These are phyloP conservation scores for Begonia fuchsioides DNA, from an alignment of 306 rosid genomes.

Conservation along the genomic window DNA sequence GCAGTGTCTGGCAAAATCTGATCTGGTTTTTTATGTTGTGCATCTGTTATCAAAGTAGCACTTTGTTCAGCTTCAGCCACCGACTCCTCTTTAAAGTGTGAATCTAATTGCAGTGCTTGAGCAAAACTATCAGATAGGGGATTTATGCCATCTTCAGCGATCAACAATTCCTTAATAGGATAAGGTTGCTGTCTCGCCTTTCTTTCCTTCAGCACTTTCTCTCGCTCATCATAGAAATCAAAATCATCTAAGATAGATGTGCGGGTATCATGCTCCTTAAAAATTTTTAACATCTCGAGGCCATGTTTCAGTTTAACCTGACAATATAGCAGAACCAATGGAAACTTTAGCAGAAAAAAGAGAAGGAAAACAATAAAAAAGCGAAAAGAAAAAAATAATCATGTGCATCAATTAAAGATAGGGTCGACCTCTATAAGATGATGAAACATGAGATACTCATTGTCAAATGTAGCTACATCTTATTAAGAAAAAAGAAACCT, in stretches of 20 bases:
- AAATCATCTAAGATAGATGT: constrained; percentile 42
- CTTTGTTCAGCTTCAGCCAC: constrained; percentile 5
- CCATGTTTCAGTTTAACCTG: constrained; percentile 40
- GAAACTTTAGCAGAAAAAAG: no score
- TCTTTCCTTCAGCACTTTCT: constrained; percentile 30
- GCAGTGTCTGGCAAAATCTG: constrained; percentile 11
- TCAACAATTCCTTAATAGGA: constrained; percentile 16
- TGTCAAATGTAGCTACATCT: no score
- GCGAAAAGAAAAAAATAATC: no score
- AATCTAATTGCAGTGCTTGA: constrained; percentile 17
- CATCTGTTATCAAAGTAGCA: constrained; percentile 16
- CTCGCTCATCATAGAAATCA: constrained; percentile 39
- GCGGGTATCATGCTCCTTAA: constrained; percentile 29
- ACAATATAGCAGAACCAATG: no score
- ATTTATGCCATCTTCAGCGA: constrained; percentile 9
- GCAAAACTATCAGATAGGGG: constrained; percentile 18
- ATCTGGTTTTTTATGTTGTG: constrained; percentile 13
- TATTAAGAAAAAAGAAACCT: no score
- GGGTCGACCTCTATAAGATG: no score
- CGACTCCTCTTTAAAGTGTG: constrained; percentile 10
- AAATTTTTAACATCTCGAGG: constrained; percentile 38
- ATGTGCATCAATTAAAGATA: no score
- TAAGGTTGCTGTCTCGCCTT: constrained; percentile 30
- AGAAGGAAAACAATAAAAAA: no score
- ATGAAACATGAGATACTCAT: no score